phyloP scores from a whole-genome alignment of 345 rosid species.

The Murraya paniculata region DNA sequence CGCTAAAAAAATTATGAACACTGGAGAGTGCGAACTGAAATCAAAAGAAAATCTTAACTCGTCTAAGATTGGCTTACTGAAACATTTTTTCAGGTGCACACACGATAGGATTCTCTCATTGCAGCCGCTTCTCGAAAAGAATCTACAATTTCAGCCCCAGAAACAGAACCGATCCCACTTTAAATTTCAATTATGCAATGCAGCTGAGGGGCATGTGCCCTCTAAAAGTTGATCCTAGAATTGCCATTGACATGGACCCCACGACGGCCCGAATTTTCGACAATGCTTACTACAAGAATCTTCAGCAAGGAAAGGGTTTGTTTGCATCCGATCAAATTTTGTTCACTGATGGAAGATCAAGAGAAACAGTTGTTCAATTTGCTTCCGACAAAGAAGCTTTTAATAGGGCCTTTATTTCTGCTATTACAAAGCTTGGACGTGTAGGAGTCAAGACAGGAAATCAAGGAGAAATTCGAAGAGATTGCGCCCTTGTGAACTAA shows the following conservation, averaged over 20 bases:
- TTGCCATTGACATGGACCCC: slow-evolving; percentile 89
- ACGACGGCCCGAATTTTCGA: slow-evolving; percentile 65
- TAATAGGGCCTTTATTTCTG: slow-evolving; percentile 54
- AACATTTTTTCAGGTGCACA: slow-evolving; percentile 52
- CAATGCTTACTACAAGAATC: slow-evolving; percentile 72
- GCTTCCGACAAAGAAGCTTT: slow-evolving; percentile 56
- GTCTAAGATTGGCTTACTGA: too few species aligned
- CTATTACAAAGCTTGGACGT: slow-evolving; percentile 76
- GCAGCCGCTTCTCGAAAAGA: slow-evolving; percentile 55
- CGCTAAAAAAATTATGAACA: too few species aligned
- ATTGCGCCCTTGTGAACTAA: slow-evolving; percentile 57
- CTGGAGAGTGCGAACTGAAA: too few species aligned
- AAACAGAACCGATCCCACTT: slow-evolving; percentile 55
- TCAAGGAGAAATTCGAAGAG: slow-evolving; percentile 67
- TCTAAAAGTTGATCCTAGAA: slow-evolving; percentile 49
- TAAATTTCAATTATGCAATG: slow-evolving; percentile 47
- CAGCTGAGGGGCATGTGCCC: slow-evolving; percentile 75
- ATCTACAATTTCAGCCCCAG: slow-evolving; percentile 63
- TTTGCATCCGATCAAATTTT: slow-evolving; percentile 67
- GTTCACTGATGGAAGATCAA: slow-evolving; percentile 63
- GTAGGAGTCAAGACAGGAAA: slow-evolving; percentile 65
- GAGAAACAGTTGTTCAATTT: slow-evolving; percentile 48
- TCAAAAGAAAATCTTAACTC: too few species aligned
- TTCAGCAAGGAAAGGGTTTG: slow-evolving; percentile 67
- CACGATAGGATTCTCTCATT: slow-evolving; percentile 77